phyloP scores from a whole-genome alignment of 169 alveolate species.

The Pseudocohnilembus persalinus region DNA sequence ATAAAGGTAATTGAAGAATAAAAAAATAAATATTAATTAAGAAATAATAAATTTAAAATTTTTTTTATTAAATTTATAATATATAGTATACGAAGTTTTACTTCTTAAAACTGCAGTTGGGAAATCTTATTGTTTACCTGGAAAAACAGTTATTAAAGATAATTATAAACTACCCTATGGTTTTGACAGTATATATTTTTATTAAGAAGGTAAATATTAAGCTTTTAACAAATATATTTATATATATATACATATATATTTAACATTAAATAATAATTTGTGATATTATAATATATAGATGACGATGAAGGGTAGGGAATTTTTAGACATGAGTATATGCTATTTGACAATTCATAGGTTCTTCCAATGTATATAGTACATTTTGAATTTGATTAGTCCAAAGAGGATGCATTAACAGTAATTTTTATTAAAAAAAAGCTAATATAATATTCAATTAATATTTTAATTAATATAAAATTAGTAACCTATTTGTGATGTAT shows the following conservation, averaged over 20 bases:
- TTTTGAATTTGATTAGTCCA: constrained; percentile 40
- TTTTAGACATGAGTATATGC: constrained; percentile 39
- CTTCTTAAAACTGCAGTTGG: constrained; percentile 40
- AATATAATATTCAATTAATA: too few species aligned
- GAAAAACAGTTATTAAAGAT: constrained; percentile 22
- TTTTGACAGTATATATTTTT: constrained; percentile 35
- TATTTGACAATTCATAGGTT: constrained; percentile 31
- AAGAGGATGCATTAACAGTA: constrained; percentile 30
- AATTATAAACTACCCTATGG: constrained; percentile 35
- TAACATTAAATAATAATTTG: too few species aligned
- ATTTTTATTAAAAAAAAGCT: not conserved
- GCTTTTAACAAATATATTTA: too few species aligned
- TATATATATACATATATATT: too few species aligned
- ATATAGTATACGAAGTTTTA: constrained; percentile 27
- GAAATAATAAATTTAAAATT: too few species aligned
- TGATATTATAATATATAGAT: too few species aligned
- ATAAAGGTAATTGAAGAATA: not conserved
- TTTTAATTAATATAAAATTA: too few species aligned
- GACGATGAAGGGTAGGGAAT: constrained; percentile 21
- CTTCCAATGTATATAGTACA: constrained; percentile 35
- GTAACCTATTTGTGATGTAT: constrained; percentile 34
- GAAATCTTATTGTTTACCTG: constrained; percentile 34
- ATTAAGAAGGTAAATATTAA: constrained; percentile 11
- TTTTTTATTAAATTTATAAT: not conserved
- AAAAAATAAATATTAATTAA: too few species aligned